Evolutionary conservation across 345 rosid genomes (phyloP).

Genomic region (Boechera stricta): DNA sequence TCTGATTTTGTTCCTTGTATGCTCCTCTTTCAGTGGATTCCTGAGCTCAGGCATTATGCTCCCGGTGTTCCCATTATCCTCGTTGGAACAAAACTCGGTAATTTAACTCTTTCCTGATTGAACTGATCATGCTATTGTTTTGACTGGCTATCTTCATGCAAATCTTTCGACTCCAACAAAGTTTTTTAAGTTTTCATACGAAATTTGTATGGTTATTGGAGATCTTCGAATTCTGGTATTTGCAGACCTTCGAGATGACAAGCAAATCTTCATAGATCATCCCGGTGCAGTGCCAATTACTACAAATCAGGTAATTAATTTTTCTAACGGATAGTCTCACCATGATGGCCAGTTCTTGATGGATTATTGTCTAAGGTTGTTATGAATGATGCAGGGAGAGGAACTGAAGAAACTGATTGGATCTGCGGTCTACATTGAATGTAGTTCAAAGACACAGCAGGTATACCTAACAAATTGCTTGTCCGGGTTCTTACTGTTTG

Average conservation of each 20-base stretch:
- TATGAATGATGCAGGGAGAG: constrained; percentile 69
- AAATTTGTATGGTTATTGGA: constrained; percentile 5
- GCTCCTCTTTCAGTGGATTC: constrained; percentile 76
- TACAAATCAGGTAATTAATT: constrained; percentile 55
- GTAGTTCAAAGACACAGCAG: constrained; percentile 96
- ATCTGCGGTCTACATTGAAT: constrained; percentile 86
- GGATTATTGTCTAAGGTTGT: constrained; percentile 3
- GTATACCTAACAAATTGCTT: constrained; percentile 42
- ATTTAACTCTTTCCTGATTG: not conserved
- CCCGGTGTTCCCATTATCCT: constrained; percentile 88
- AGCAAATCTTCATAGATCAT: constrained; percentile 70
- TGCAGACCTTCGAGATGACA: constrained; percentile 78
- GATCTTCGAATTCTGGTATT: constrained; percentile 7
- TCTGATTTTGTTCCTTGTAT: constrained; percentile 18
- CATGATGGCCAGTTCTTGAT: constrained; percentile 2
- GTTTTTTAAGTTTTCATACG: not conserved
- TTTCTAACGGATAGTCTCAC: not conserved
- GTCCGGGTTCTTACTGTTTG: constrained; percentile 4
- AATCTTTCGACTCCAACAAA: not conserved
- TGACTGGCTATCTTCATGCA: constrained; percentile 1
- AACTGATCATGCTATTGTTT: constrained; percentile 18
- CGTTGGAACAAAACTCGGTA: constrained; percentile 94
- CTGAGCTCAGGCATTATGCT: constrained; percentile 89
- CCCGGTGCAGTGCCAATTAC: constrained; percentile 77
- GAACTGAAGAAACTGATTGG: constrained; percentile 87